Evolutionary conservation across 495 filamentous ascomycete species (phyloP).

Genomic region (Mycothermus thermophilus): DNA sequence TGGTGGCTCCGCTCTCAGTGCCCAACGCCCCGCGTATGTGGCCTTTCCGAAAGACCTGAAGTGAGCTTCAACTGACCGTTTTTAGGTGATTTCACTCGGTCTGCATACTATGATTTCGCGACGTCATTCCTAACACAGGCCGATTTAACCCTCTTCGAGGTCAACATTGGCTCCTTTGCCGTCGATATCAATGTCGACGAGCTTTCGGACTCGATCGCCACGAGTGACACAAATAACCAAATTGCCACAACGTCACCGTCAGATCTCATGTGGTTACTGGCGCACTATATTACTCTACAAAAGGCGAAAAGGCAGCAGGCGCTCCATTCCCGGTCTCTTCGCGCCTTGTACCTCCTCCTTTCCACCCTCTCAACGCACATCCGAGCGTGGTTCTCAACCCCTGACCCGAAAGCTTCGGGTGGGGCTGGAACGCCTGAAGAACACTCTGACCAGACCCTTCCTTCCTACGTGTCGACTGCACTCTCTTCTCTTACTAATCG

Average conservation of each 20-base stretch:
- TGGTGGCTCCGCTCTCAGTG: constrained; percentile 11
- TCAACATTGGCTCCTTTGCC: constrained; percentile 9
- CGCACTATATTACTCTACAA: constrained; percentile 68
- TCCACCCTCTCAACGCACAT: constrained; percentile 15
- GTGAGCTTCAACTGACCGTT: neutral
- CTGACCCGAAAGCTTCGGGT: constrained; percentile 1
- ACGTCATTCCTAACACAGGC: constrained; percentile 23
- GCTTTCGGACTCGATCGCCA: constrained; percentile 15
- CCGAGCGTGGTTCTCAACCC: constrained; percentile 7
- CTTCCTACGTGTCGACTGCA: constrained; percentile 19
- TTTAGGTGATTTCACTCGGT: too few relatives aligned
- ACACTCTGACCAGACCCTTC: constrained; percentile 7
- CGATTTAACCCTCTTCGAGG: constrained; percentile 12
- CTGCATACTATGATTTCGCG: constrained; percentile 27
- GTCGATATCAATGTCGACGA: constrained; percentile 12
- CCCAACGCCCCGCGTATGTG: constrained; percentile 10
- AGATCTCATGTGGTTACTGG: constrained; percentile 59
- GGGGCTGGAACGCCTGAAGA: constrained; percentile 6
- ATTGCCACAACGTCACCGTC: constrained; percentile 11
- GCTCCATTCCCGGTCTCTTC: constrained; percentile 9
- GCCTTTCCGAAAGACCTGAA: neutral
- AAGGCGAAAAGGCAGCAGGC: constrained; percentile 24
- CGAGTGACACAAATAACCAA: constrained; percentile 5
- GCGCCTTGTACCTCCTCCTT: constrained; percentile 15
- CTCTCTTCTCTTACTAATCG: constrained; percentile 25